Percentiles rank a stretch among this genome's conserved stretches.
These are phyloP conservation scores for Phalaenopsis equestris DNA, from an alignment of 106 monocot species.

Conservation along the genomic window DNA sequence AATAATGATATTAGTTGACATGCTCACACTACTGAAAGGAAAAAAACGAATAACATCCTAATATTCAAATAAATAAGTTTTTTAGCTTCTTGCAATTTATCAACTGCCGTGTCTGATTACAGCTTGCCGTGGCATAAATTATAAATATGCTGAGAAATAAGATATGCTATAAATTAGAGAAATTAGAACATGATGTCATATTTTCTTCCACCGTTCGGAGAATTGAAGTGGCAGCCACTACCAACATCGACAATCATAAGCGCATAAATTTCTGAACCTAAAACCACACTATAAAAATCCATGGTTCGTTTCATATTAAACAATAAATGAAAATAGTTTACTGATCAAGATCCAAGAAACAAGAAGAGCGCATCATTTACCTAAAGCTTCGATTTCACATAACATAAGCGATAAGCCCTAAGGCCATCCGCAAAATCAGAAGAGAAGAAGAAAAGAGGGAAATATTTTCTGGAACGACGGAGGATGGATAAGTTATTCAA, in stretches of 20 bases:
- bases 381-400: too few relatives aligned
- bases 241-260: background rate
- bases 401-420: background rate
- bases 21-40: background rate
- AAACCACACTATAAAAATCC: too few relatives aligned
- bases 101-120: too few relatives aligned
- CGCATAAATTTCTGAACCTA: background rate
- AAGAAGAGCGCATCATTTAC: too few relatives aligned
- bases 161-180: too few relatives aligned
- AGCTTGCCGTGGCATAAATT: background rate
- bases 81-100: too few relatives aligned
- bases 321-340: too few relatives aligned
- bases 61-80: too few relatives aligned
- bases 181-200: too few relatives aligned
- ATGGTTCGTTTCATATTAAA: too few relatives aligned
- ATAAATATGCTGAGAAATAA: too few relatives aligned
- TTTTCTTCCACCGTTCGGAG: background rate
- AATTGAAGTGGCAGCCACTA: background rate
- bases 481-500: background rate
- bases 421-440: background rate
- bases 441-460: background rate
- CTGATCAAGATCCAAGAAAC: too few relatives aligned
- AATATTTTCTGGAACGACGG: background rate
- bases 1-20: background rate
- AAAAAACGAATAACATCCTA: background rate